These are phyloP conservation scores for Trichoderma atrobrunneum DNA, from an alignment of 2,329 filamentous ascomycete species.

Conservation along the genomic window DNA sequence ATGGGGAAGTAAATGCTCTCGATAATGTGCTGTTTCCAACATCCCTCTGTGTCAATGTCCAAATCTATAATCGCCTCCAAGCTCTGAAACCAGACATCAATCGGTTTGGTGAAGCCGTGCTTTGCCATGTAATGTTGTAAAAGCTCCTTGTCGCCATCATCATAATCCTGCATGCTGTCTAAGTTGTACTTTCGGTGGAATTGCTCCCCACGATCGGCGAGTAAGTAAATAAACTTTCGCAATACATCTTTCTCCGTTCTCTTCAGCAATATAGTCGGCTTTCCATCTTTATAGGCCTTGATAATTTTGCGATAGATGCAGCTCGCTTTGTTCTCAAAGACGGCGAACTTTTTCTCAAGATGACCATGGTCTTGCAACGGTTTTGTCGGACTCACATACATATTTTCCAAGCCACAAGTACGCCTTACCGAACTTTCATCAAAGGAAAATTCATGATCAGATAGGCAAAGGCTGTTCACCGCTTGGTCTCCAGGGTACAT, in stretches of 20 bases:
- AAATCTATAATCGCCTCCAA: not conserved
- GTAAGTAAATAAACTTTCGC: not conserved
- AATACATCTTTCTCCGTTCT: not conserved
- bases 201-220: not conserved
- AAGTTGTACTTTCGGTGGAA: not conserved
- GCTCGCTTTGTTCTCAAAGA: not conserved
- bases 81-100: not conserved
- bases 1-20: not conserved
- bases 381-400: not conserved
- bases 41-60: not conserved
- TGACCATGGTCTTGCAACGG: not conserved
- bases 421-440: not conserved
- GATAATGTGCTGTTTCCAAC: not conserved
- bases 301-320: not conserved
- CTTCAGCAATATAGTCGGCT: not conserved
- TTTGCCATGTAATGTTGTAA: not conserved
- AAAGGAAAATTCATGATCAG: not conserved
- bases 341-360: not conserved
- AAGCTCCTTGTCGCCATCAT: not conserved
- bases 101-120: not conserved
- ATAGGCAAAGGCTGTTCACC: not conserved
- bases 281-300: not conserved
- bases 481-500: not conserved
- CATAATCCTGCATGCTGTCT: not conserved
- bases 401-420: not conserved